Percentiles rank a stretch among this genome's conserved stretches.
Conservation (phyloP, 73 alveolate species). For the Loxodes magnus region DNA sequence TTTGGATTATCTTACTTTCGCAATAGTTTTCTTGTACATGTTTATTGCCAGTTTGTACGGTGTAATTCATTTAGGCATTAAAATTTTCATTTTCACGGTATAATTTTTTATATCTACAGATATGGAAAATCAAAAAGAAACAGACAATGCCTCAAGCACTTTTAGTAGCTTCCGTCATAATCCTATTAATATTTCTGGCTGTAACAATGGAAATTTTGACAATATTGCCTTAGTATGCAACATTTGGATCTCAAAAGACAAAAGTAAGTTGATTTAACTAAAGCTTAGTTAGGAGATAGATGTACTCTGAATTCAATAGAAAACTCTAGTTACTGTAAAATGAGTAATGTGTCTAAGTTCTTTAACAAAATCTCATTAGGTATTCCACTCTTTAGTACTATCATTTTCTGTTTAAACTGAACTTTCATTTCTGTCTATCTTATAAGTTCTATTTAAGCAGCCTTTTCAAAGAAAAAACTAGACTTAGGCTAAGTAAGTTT, state of each 20-base stretch:
- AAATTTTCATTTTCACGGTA: slow-evolving; percentile 20
- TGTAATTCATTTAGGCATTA: slow-evolving; percentile 28
- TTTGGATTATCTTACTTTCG: slow-evolving; percentile 28
- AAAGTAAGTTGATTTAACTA: no score
- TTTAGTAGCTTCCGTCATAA: slow-evolving; percentile 23
- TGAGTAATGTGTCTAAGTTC: no score
- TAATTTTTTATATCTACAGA: slow-evolving; percentile 3
- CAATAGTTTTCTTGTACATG: slow-evolving; percentile 13
- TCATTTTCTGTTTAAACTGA: no score
- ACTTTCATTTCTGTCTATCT: no score
- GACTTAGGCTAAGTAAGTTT: no score
- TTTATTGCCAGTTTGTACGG: slow-evolving; percentile 39
- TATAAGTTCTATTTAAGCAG: no score
- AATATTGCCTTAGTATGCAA: slow-evolving; percentile 34
- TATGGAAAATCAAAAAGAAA: slow-evolving; percentile 30
- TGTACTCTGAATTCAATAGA: no score
- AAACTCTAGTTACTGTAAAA: no score
- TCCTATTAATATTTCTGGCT: slow-evolving; percentile 34
- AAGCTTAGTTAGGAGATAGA: no score
- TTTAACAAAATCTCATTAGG: no score
- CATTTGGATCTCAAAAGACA: slow-evolving; percentile 44
- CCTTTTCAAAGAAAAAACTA: no score
- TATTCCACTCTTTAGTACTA: no score
- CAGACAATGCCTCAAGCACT: slow-evolving; percentile 45
- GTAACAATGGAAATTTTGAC: slow-evolving; percentile 30